Percentiles rank a stretch among this genome's conserved stretches.
phyloP scores from a whole-genome alignment of 495 filamentous ascomycete species.

The Podospora tetraspora region DNA sequence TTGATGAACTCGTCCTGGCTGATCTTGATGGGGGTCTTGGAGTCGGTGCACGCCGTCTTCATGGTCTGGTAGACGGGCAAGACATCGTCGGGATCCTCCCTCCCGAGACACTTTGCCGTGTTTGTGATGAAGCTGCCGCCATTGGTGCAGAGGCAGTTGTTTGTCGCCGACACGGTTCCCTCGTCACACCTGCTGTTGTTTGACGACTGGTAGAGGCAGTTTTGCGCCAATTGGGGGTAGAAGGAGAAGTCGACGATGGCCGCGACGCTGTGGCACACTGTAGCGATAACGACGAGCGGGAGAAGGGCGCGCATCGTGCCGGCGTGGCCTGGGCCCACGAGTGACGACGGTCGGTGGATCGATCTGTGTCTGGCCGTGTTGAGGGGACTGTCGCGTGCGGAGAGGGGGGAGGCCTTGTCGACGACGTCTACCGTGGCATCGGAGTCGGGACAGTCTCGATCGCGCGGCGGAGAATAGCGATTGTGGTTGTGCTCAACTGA shows the following conservation, averaged over 20 bases:
- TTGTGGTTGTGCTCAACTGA: background rate
- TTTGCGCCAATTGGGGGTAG: slow-evolving; percentile 37
- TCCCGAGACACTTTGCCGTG: slow-evolving; percentile 38
- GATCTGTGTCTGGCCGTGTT: background rate
- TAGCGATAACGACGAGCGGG: slow-evolving; percentile 29
- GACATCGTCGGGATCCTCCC: slow-evolving; percentile 27
- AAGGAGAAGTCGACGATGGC: slow-evolving; percentile 36
- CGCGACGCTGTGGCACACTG: slow-evolving; percentile 18
- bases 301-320: slow-evolving; percentile 25
- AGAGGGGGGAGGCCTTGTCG: background rate
- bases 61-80: slow-evolving; percentile 34
- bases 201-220: slow-evolving; percentile 36
- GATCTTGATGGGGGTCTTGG: slow-evolving; percentile 28
- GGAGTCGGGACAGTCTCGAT: background rate
- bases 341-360: background rate
- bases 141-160: slow-evolving; percentile 42
- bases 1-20: slow-evolving; percentile 30
- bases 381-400: background rate
- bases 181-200: slow-evolving; percentile 29
- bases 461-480: background rate
- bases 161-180: slow-evolving; percentile 30
- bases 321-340: background rate
- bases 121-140: slow-evolving; percentile 40
- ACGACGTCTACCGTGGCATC: background rate
- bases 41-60: slow-evolving; percentile 24